These are phyloP conservation scores for Melastoma malabathricum DNA, from an alignment of 345 rosid genomes.

Conservation along the genomic window DNA sequence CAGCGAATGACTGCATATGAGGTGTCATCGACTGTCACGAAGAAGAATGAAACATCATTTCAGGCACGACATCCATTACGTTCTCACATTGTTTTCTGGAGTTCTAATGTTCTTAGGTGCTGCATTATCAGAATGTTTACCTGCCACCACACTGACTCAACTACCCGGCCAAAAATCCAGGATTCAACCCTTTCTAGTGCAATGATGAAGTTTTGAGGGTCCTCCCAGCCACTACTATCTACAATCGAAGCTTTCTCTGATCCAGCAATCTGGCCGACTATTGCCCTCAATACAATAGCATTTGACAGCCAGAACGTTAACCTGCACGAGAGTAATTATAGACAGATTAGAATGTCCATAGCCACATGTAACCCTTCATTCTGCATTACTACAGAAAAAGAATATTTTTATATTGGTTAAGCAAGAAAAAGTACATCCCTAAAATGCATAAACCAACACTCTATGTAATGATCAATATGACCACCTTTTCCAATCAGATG, in stretches of 20 bases:
- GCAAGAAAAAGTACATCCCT: too few relatives aligned
- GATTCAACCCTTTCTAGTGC: slow-evolving; percentile 79
- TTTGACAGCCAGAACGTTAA: slow-evolving; percentile 92
- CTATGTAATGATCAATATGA: too few relatives aligned
- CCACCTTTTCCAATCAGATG: too few relatives aligned
- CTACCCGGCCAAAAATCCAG: slow-evolving; percentile 78
- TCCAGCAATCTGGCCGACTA: slow-evolving; percentile 29
- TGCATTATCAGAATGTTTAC: slow-evolving; percentile 18
- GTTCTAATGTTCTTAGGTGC: too few relatives aligned
- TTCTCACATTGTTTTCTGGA: too few relatives aligned
- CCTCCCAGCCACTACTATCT: slow-evolving; percentile 48
- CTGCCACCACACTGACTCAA: slow-evolving; percentile 98
- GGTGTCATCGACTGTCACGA: slow-evolving; percentile 64
- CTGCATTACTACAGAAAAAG: too few relatives aligned
- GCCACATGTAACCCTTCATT: too few relatives aligned
- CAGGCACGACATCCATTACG: neutral
- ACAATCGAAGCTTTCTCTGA: neutral
- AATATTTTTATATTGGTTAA: too few relatives aligned
- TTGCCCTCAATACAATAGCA: slow-evolving; percentile 63
- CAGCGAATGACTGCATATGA: slow-evolving; percentile 64
- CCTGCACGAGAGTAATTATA: slow-evolving; percentile 23
- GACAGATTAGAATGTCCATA: too few relatives aligned
- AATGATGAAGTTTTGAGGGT: slow-evolving; percentile 34
- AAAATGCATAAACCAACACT: too few relatives aligned
- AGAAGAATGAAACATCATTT: neutral